These are phyloP conservation scores for Sporormia fimetaria DNA, from an alignment of 495 filamentous ascomycete species.

Conservation along the genomic window DNA sequence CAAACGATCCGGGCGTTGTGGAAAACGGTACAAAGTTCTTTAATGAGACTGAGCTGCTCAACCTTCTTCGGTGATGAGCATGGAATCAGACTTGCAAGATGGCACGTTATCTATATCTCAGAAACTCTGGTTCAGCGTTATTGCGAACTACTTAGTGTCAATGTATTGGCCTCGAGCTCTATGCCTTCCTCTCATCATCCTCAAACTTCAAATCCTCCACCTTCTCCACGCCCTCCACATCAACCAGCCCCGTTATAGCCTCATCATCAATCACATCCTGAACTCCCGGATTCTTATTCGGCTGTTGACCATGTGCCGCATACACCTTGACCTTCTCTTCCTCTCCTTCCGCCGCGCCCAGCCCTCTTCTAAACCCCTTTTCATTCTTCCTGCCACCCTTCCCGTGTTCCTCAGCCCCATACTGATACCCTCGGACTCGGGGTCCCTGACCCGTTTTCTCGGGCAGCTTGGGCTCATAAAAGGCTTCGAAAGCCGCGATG, in stretches of 20 bases:
- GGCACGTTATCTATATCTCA: too few species aligned
- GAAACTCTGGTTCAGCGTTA: too few species aligned
- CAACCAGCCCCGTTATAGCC: constrained; percentile 8
- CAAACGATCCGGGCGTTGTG: too few species aligned
- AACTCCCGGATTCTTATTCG: constrained; percentile 5
- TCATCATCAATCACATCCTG: constrained; percentile 13
- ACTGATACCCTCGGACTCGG: constrained; percentile 31
- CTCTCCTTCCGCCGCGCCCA: constrained; percentile 1
- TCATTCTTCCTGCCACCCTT: constrained; percentile 9
- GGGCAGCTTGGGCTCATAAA: constrained; percentile 60
- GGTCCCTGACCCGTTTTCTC: constrained; percentile 66
- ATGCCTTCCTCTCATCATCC: constrained; percentile 2
- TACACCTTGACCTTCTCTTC: constrained; percentile 1
- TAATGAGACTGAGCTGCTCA: too few species aligned
- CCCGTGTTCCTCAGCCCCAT: not conserved
- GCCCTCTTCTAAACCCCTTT: constrained; percentile 6
- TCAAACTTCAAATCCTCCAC: constrained; percentile 5
- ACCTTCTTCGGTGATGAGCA: too few species aligned
- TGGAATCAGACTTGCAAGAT: too few species aligned
- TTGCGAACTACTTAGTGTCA: too few species aligned
- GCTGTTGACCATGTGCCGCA: constrained; percentile 9
- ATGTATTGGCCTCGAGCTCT: too few species aligned
- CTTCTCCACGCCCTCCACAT: constrained; percentile 4
- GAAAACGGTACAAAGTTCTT: too few species aligned
- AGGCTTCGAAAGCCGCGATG: constrained; percentile 41